phyloP scores from a whole-genome alignment of 768 basidiomycete species.

The Trametes cubensis region DNA sequence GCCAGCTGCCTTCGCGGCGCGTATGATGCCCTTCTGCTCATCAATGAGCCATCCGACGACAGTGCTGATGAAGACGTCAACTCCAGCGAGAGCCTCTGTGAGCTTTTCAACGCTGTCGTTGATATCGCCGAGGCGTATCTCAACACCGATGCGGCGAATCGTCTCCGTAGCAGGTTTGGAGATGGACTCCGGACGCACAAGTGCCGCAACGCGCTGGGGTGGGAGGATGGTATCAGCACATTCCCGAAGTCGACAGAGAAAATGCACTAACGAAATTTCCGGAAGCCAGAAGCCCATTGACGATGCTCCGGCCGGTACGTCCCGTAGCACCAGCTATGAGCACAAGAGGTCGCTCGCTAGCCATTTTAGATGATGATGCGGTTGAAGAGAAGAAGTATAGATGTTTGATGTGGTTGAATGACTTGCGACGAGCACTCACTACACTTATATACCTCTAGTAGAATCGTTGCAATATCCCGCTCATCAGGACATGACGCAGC shows the following conservation, averaged over 20 bases:
- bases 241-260: no score
- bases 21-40: constrained; percentile 24
- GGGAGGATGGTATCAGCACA: neutral
- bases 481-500: no score
- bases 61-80: constrained; percentile 24
- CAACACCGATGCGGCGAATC: constrained; percentile 22
- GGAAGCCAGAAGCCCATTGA: constrained; percentile 20
- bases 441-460: no score
- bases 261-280: constrained; percentile 20
- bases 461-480: no score
- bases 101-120: constrained; percentile 20
- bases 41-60: constrained; percentile 3
- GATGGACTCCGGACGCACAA: constrained; percentile 26
- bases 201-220: constrained; percentile 19
- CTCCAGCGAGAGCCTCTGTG: constrained; percentile 23
- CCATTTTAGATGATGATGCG: neutral
- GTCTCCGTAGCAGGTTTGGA: constrained; percentile 20
- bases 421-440: no score
- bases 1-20: constrained; percentile 28
- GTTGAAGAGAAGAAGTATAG: no score
- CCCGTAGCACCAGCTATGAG: constrained; percentile 31
- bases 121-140: constrained; percentile 25
- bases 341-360: constrained; percentile 19
- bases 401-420: no score
- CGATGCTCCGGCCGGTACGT: constrained; percentile 25